Base-by-base conservation (phyloP, 2,329 filamentous ascomycete species). In the Dothideomycetidae sp. region DNA sequence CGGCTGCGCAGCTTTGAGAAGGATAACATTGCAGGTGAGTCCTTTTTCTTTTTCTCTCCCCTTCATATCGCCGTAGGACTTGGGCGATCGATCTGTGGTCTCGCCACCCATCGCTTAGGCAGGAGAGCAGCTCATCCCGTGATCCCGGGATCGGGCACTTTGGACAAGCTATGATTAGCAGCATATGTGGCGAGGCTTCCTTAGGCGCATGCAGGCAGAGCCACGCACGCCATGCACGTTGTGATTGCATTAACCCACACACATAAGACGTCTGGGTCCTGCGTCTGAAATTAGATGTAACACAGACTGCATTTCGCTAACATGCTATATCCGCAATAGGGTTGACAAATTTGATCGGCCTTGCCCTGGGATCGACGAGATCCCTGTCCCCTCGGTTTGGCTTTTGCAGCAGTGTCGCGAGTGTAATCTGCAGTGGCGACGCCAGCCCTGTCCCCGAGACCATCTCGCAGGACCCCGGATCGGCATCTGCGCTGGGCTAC, bases 381-480 rank as follows among this genome's bases (percentile, higher is more conserved):
- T 11, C n/a, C 50, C 50, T 19, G 33, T 40, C 39, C 14, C 62
- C 52, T 30, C 53, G 38, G 26, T 61, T 72, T 39, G 48, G 60
- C 14, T 73, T 70, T 49, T 71, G 67, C 51, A 72, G 67, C 3
- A 67, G 63, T 10, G 65, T 66, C 1, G 66, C 68, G 7, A 61
- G 59, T 29, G 58, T 63, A 12, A 55, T 61, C 19, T 45, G 44
- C 9, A 45, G 55, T 10, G 30, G 44, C 23, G 28, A 39, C 15
- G n/a, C 36, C n/a, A 26, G 43, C 7, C 46, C 42, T 2, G 60
- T 71, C 16, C 52, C 54, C 1, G 68, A 73, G 46, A 34, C 34
- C 3, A 48, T 66, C 2, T 56, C 64, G 2, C 36, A 47, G 1
- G 48, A 64, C 16, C 63, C 68, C 1, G 46, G 50, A 3, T 54